Evolutionary conservation across 2,329 filamentous ascomycete genomes (phyloP), one percentile per base, ranked within the genome.

Genomic region (Talaromyces piceae): DNA sequence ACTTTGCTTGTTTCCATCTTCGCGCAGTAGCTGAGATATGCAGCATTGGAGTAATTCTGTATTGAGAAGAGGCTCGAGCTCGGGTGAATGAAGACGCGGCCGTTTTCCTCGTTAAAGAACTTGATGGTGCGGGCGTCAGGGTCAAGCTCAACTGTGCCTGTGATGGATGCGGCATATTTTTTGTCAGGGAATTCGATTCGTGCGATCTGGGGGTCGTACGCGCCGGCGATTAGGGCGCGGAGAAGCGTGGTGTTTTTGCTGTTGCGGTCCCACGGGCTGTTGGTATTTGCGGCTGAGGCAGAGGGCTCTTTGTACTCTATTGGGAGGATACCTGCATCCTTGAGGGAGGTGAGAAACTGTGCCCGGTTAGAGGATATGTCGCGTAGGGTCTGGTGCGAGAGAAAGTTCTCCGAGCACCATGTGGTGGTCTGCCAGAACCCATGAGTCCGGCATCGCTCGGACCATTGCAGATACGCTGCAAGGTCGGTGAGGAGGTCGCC

Each of bases 131-230:
- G 80, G 4, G 91, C 91, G 69, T 97, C 91, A 0, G 91, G 91
- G 64, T 98, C 93, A 5, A 96, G 77, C 66, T 93, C 91, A 1
- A 97, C 88, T 0, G 93, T 88, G 6, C 93, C 93, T 1, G 88
- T 88, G 56, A 94, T 81, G 2, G 88, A 89, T 30, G 84, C 83
- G 11, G 88, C 87, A 68, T 94, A 98, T 68, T 96, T 97, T 74
- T 95, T 95, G 71, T 95, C 89, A 0, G 93, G 93, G 59, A 96
- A 88, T 57, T 90, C 86, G 64, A 98, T 95, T 49, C 91, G 83
- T 12, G 90, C 90, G 57, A 96, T 83, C 69, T 97, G 91, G 0
- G 93, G 93, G 26, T 82, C 80, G 66, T 89, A 88, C 3, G 86
- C 83, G 3, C 84, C 84, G 3, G 86, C 86, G 23, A 88, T 79